These are phyloP conservation scores for Nephelium lappaceum DNA, from an alignment of 345 rosid genomes.

Conservation along the genomic window DNA sequence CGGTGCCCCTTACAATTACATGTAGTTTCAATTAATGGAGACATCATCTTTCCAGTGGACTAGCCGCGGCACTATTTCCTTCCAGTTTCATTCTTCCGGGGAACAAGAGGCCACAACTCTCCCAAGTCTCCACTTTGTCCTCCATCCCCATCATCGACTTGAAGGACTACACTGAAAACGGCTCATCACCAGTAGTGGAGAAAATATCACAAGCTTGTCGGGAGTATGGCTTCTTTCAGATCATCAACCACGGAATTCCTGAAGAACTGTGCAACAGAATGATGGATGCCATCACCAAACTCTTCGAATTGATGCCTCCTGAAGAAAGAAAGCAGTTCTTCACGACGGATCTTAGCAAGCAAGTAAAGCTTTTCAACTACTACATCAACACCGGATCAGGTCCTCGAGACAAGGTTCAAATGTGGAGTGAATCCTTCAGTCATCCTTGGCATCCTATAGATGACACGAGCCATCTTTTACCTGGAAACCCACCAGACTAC, in stretches of 20 bases:
- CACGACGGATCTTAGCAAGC: constrained; percentile 17
- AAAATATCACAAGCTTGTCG: constrained; percentile 27
- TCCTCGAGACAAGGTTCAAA: constrained; percentile 15
- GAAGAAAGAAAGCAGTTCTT: constrained; percentile 15
- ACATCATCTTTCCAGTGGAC: background rate
- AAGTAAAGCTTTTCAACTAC: constrained; percentile 20
- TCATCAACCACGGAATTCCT: constrained; percentile 16
- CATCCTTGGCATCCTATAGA: constrained; percentile 22
- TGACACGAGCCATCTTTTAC: constrained; percentile 21
- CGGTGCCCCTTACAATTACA: too few relatives aligned
- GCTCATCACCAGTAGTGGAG: background rate
- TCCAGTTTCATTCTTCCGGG: constrained; percentile 22
- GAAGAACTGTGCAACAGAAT: constrained; percentile 20
- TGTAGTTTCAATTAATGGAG: constrained; percentile 17
- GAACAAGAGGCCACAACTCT: constrained; percentile 27
- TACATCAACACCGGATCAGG: constrained; percentile 1
- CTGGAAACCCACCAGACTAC: constrained; percentile 22
- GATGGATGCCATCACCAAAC: constrained; percentile 13
- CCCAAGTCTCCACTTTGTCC: constrained; percentile 10
- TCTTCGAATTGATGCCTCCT: constrained; percentile 18
- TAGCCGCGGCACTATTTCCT: background rate
- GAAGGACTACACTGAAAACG: background rate
- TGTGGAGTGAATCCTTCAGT: constrained; percentile 30
- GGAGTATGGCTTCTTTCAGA: constrained; percentile 33
- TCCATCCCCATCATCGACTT: constrained; percentile 27